phyloP scores from a whole-genome alignment of 1,139 yeast species.

The Candida sp. region DNA sequence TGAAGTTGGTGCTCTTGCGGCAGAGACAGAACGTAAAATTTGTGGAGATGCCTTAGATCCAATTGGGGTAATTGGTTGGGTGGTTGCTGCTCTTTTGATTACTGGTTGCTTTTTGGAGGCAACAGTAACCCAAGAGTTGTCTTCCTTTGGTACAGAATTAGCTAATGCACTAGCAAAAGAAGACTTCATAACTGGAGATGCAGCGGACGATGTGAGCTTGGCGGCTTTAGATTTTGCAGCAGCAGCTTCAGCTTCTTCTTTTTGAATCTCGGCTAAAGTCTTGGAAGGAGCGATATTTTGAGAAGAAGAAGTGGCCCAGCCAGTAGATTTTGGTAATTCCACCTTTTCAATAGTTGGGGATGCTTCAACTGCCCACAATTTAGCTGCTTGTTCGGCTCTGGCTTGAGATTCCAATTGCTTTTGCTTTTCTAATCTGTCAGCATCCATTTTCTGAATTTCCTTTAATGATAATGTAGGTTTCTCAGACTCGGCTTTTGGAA shows the following conservation, averaged over 20 bases:
- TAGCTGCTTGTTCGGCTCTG: slow-evolving; percentile 26
- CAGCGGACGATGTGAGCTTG: slow-evolving; percentile 13
- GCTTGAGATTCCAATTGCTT: slow-evolving; percentile 30
- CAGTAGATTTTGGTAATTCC: slow-evolving; percentile 45
- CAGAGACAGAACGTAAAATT: slow-evolving; percentile 44
- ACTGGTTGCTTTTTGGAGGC: slow-evolving; percentile 21
- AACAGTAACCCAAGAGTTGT: slow-evolving; percentile 45
- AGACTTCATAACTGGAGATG: slow-evolving; percentile 12
- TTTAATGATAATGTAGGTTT: slow-evolving; percentile 12
- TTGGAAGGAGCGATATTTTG: slow-evolving; percentile 22
- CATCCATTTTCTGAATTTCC: slow-evolving; percentile 54
- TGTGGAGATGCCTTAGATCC: slow-evolving; percentile 37
- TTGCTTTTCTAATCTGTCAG: slow-evolving; percentile 44
- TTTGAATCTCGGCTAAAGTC: slow-evolving; percentile 46
- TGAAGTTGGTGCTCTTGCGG: slow-evolving; percentile 24
- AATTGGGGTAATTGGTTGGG: slow-evolving; percentile 18
- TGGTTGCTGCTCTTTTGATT: slow-evolving; percentile 19
- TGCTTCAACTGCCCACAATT: slow-evolving; percentile 17
- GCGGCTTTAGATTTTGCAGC: slow-evolving; percentile 24
- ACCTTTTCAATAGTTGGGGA: slow-evolving; percentile 21
- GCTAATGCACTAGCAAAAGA: slow-evolving; percentile 31
- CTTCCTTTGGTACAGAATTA: slow-evolving; percentile 24
- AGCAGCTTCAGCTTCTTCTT: slow-evolving; percentile 42
- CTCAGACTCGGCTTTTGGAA: slow-evolving; percentile 11
- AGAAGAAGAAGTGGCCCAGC: slow-evolving; percentile 50